Base-by-base conservation (phyloP, 1,139 yeast species). In the Pichia sp. region DNA sequence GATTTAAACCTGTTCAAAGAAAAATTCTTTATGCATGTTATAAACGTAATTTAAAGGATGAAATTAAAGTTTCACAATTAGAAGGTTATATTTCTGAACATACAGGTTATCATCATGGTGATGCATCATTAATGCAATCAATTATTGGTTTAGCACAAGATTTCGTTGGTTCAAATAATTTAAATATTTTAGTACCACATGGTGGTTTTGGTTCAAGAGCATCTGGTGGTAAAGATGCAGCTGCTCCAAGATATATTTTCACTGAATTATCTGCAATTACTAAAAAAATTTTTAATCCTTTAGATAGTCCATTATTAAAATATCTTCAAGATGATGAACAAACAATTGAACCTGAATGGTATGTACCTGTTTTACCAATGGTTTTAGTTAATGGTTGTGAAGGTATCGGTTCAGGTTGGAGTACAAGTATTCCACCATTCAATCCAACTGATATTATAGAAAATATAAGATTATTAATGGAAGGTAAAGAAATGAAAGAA, bases 381-480 rank as follows among this genome's bases (percentile, higher is more conserved):
- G 63, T 92, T 30, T 71, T 94, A 51, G 96, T 94, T 7, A 94
- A 94, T 62, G 99, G 99, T 47, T 75, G 94, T 9, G 98, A 94
- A 66, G 99, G 99, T 68, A 94, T 94, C 64, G 99, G 99, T 54
- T 90, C 98, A 41, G 99, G 98, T 56, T 94, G 98, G 97, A 87
- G 96, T 51, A 89, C 98, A 1, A 81, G 78, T 51, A 84, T 94
- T 52, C 99, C 98, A 2, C 80, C 86, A 37, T 92, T 77, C 65
- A 89, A 92, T 61, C 99, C 99, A 0, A 60, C 64, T 26, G 98
- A 92, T 61, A 71, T 94, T 51, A 89, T 87, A 27, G 69, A 66
- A 3, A 92, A 94, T 57, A 68, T 94, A 33, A 76, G 78, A 47
- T 76, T 76, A 37, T 62, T 92, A 56, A 82, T 94, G 90, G 71